A percentile compares a stretch with the other conserved stretches of the same genome.
These are phyloP conservation scores for Clavispora phyllophila DNA, from an alignment of 805 yeast genomes.

Conservation along the genomic window DNA sequence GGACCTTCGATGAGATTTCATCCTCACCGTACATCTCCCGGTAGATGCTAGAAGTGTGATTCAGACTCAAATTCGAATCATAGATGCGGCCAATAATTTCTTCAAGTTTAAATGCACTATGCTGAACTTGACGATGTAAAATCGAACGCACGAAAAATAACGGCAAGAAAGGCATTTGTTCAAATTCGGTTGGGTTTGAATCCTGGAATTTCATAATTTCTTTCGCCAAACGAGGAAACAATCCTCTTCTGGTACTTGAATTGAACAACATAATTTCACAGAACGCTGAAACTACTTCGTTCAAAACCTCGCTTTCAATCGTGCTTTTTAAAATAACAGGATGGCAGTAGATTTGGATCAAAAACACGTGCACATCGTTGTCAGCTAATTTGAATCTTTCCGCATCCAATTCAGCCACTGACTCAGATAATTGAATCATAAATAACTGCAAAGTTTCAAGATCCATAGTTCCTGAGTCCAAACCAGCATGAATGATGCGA, in stretches of 20 bases:
- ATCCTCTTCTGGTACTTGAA: slow-evolving; percentile 59
- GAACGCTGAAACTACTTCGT: slow-evolving; percentile 26
- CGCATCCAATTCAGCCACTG: slow-evolving; percentile 57
- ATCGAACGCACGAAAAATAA: slow-evolving; percentile 42
- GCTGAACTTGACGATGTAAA: slow-evolving; percentile 48
- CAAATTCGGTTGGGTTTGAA: slow-evolving; percentile 27
- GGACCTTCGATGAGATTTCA: slow-evolving; percentile 52
- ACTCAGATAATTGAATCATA: slow-evolving; percentile 30
- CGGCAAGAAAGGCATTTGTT: slow-evolving; percentile 46
- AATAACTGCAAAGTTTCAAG: slow-evolving; percentile 6
- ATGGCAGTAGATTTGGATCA: slow-evolving; percentile 50
- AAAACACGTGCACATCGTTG: slow-evolving; percentile 51
- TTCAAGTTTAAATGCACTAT: slow-evolving; percentile 57
- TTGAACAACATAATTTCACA: slow-evolving; percentile 42
- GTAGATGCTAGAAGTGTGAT: slow-evolving; percentile 32
- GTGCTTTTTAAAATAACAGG: slow-evolving; percentile 37
- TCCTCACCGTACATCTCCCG: slow-evolving; percentile 47
- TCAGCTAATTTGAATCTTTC: slow-evolving; percentile 65
- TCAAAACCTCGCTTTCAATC: slow-evolving; percentile 19
- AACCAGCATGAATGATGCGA: slow-evolving; percentile 3
- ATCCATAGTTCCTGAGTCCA: slow-evolving; percentile 6
- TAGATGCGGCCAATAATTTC: slow-evolving; percentile 47
- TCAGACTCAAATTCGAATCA: slow-evolving; percentile 38
- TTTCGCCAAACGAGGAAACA: slow-evolving; percentile 56
- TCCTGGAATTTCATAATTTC: slow-evolving; percentile 43